Conservation (phyloP, 176 grass and related monocot genomes). For the Paspalum notatum region DNA sequence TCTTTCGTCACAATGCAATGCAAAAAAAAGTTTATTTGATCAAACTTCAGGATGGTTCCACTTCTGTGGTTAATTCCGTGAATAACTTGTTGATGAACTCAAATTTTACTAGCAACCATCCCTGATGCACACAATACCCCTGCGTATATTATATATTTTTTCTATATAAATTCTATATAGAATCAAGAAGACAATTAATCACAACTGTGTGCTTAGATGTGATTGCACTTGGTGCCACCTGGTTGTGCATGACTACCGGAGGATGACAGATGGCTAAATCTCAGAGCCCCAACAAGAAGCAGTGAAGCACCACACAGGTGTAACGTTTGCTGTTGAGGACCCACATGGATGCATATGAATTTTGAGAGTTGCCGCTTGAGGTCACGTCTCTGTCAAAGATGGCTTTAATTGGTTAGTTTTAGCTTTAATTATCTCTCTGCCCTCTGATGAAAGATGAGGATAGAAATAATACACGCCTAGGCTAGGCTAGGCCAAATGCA, state of each 20-base stretch:
- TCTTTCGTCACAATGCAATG: too few species aligned
- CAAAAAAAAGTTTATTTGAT: background rate
- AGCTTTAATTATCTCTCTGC: background rate
- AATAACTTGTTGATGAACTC: background rate
- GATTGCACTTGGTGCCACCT: constrained; percentile 19
- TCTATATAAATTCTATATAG: too few species aligned
- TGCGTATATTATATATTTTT: too few species aligned
- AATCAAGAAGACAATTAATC: background rate
- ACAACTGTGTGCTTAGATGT: background rate
- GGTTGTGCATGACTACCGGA: constrained; percentile 12
- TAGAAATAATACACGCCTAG: background rate
- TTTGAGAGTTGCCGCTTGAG: background rate
- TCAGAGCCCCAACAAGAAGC: background rate
- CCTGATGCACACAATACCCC: too few species aligned
- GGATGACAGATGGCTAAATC: background rate
- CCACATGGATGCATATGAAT: constrained; percentile 25
- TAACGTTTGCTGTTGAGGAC: constrained; percentile 9
- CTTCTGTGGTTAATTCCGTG: background rate
- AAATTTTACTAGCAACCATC: background rate
- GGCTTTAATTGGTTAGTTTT: constrained; percentile 6
- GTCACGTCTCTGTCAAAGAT: constrained; percentile 33
- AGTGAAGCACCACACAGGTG: constrained; percentile 40
- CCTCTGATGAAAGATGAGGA: background rate
- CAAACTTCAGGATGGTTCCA: background rate
- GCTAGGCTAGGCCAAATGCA: constrained; percentile 4